Base-by-base conservation (phyloP, 1,284 basidiomycete genomes). In the Papiliotrema flavescens region DNA sequence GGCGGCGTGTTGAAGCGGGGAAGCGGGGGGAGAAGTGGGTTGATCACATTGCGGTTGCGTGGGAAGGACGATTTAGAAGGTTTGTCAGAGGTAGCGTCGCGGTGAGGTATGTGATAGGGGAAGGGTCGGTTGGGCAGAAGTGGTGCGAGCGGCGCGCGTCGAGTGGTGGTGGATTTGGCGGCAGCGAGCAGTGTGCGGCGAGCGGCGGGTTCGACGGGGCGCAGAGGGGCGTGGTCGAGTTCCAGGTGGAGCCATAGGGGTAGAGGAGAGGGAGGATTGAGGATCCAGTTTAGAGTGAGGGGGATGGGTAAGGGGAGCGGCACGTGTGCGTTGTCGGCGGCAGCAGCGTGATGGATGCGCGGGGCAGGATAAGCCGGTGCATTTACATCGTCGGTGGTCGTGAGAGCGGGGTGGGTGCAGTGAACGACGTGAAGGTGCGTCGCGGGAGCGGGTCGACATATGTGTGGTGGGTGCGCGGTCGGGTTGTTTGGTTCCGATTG, bases 251-350 rank as follows among this genome's bases (percentile, higher is more conserved):
- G 7, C 17, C 40, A 34, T 2, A 24, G n/a, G 50, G 20, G 19
- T 14, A 26, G 19, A n/a, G n/a, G 15, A 28, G 17, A 35, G n/a
- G 20, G 20, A 23, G 22, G 22, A 14, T 32, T 24, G 43, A 36
- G 34, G 44, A 46, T n/a, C 34, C 37, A 54, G 34, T 45, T 35
- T 20, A 46, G 40, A 3, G 41, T 23, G 19, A 47, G 43, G 20
- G 51, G 49, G 37, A 59, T 22, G 23, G 46, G 51, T 48, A 40
- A 32, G 7, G 45, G 39, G 50, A 43, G 39, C 32, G 45, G 52
- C 7, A 24, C 26, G 9, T 47, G 46, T n/a, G 4, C 6, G 42
- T 32, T 11, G 28, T 6, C 11, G 28, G 6, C 14, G 42, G 17
- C 14, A 23, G 42, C 8, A 11, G 41, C 20, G 20, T 44, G 42